Base-by-base conservation (phyloP, 2,329 filamentous ascomycete genomes). In the Exophiala sp. region DNA sequence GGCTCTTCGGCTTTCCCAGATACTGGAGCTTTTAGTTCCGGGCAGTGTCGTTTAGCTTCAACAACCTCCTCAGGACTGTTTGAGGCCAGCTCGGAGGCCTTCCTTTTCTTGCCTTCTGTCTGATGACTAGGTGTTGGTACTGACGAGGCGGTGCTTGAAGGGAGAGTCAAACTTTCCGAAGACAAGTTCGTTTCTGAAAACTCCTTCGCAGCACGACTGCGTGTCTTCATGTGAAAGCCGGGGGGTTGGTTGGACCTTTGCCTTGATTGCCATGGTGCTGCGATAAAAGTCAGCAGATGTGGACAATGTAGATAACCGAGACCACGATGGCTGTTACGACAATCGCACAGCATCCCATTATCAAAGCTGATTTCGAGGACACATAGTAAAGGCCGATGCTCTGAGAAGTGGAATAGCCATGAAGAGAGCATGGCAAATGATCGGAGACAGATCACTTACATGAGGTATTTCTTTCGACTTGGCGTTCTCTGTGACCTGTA, bases 151-250 rank as follows among this genome's bases (percentile, higher is more conserved):
- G 29, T 13, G 13, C 16, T 8, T 4, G 24, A 22, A 7, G 45
- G 18, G 10, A 23, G 38, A 22, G 29, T 14, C n/a, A 24, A 32
- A 41, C 24, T 29, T 11, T 21, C 34, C 19, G 51, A 46, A 38
- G 51, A 41, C 16, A 24, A 19, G 30, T n/a, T 24, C 27, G 44
- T 14, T 14, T 46, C 45, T 34, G 41, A 37, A 14, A 40, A 21
- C 8, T 24, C 35, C 2, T 21, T 43, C 45, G 18, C 23, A 9
- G 29, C 30, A 37, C 43, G 38, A 22, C 39, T 56, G 38, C 52
- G 45, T n/a, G 52, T 57, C 24, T 42, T 49, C 55, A 57, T 57
- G 27, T 57, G 55, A 37, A 52, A 55, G 39, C 13, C 18, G 3
- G 32, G 29, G n/a, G 35, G 32, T 7, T 30, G 39, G 27, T 32